Percentiles rank a stretch among this genome's conserved stretches.
These are phyloP conservation scores for Aspergillus hortae DNA, from an alignment of 2,329 filamentous ascomycete species.

Conservation along the genomic window DNA sequence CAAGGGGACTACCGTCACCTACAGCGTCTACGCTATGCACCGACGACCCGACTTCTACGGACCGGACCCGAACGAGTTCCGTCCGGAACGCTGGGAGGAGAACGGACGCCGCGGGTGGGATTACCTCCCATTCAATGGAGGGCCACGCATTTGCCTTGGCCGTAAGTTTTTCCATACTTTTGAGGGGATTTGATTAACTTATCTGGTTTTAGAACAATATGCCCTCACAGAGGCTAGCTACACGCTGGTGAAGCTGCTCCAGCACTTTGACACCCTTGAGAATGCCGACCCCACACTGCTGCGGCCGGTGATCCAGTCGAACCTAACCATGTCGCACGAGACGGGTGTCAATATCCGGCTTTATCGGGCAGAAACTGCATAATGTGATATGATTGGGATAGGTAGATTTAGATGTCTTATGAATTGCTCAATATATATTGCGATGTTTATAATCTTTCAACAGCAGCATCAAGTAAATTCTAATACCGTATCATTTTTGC, in stretches of 20 bases:
- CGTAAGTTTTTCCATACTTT: conserved; percentile 23
- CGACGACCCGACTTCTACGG: conserved; percentile 54
- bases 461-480: too few species aligned
- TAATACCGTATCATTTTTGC: too few species aligned
- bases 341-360: conserved; percentile 26
- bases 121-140: conserved; percentile 38
- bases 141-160: conserved; percentile 39
- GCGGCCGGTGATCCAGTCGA: conserved; percentile 28
- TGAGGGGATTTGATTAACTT: neutral
- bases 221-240: conserved; percentile 42
- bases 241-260: conserved; percentile 35
- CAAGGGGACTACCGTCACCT: conserved; percentile 63
- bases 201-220: conserved; percentile 34
- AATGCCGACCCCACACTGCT: conserved; percentile 29
- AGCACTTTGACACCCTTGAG: conserved; percentile 35
- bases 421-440: too few species aligned
- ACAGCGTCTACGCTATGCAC: conserved; percentile 71
- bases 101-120: conserved; percentile 33
- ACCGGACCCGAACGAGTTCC: conserved; percentile 43
- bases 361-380: conserved; percentile 11
- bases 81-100: conserved; percentile 50
- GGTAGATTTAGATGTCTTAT: too few species aligned
- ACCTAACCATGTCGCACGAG: conserved; percentile 31
- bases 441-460: neutral
- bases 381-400: conserved; percentile 1